A percentile compares a stretch with the other conserved stretches of the same genome.
Evolutionary conservation across 495 filamentous ascomycete species (phyloP).

Genomic region (Bacidia rubella): DNA sequence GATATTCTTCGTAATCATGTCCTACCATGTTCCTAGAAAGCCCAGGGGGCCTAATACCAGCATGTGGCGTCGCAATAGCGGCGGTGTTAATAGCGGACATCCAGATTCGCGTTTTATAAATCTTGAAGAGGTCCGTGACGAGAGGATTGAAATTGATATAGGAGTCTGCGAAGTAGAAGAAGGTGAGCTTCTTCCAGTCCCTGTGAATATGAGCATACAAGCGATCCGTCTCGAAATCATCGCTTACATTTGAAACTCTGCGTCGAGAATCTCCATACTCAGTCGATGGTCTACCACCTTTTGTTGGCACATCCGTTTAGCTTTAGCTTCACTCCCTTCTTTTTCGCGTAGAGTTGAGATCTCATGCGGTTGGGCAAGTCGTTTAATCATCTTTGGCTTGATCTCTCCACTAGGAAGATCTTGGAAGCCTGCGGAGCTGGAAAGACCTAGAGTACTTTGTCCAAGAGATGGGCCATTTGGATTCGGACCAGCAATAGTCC

Average conservation of each 20-base stretch:
- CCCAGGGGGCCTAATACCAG: constrained; percentile 53
- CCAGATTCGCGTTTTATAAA: constrained; percentile 98
- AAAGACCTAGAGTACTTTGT: constrained; percentile 57
- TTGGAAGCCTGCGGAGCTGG: constrained; percentile 63
- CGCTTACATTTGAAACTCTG: constrained; percentile 95
- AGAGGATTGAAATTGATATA: constrained; percentile 99
- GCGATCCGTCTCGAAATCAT: background rate
- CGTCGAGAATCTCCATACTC: constrained; percentile 96
- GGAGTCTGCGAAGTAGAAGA: constrained; percentile 94
- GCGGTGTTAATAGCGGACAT: constrained; percentile 99
- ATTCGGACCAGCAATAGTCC: constrained; percentile 42
- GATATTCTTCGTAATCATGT: constrained; percentile 8
- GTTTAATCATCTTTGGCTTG: constrained; percentile 92
- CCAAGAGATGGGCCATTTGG: constrained; percentile 28
- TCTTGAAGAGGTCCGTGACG: constrained; percentile 94
- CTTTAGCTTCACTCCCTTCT: constrained; percentile 94
- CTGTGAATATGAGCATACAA: constrained; percentile 29
- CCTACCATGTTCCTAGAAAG: background rate
- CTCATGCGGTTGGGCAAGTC: constrained; percentile 81
- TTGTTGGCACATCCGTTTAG: constrained; percentile 87
- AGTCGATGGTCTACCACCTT: constrained; percentile 91
- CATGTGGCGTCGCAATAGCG: constrained; percentile 76
- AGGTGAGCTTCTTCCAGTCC: constrained; percentile 98
- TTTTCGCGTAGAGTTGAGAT: constrained; percentile 79
- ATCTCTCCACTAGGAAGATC: constrained; percentile 62